These are phyloP conservation scores for Blepharisma stoltei DNA, from an alignment of 73 alveolate species.

Conservation along the genomic window DNA sequence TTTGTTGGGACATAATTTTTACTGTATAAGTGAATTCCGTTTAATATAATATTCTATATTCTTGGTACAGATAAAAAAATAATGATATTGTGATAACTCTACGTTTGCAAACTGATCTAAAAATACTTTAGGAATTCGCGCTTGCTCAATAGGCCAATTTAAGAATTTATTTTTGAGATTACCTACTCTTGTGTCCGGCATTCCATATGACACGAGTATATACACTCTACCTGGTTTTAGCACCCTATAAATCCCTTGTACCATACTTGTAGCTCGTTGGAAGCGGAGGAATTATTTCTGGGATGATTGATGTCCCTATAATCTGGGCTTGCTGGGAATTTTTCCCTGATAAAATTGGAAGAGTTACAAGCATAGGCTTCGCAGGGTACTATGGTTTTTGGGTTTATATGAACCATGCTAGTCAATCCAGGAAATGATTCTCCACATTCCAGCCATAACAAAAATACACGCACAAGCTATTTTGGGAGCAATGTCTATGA, in stretches of 20 bases:
- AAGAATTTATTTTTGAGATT: constrained; percentile 1
- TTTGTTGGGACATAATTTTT: too few relatives aligned
- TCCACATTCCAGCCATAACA: neutral
- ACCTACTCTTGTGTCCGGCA: constrained; percentile 23
- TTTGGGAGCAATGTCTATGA: neutral
- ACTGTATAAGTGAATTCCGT: too few relatives aligned
- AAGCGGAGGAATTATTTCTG: constrained; percentile 18
- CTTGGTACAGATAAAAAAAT: constrained; percentile 18
- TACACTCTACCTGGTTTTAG: constrained; percentile 38
- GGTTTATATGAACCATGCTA: neutral
- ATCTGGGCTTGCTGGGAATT: neutral
- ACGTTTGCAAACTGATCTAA: constrained; percentile 25
- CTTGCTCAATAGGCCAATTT: constrained; percentile 25
- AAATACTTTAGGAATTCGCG: neutral
- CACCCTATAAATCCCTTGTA: constrained; percentile 53
- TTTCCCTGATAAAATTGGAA: neutral
- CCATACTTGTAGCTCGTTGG: constrained; percentile 59
- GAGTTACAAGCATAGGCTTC: neutral
- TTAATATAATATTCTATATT: too few relatives aligned
- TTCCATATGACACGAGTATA: constrained; percentile 19
- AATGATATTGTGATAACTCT: constrained; percentile 12
- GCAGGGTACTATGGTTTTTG: neutral
- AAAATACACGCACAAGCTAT: neutral
- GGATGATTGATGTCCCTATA: neutral
- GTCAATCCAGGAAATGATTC: neutral